Evolutionary conservation across 169 alveolate genomes (phyloP), one percentile per base, ranked within the genome.

Genomic region (Cryptosporidium sp.): DNA sequence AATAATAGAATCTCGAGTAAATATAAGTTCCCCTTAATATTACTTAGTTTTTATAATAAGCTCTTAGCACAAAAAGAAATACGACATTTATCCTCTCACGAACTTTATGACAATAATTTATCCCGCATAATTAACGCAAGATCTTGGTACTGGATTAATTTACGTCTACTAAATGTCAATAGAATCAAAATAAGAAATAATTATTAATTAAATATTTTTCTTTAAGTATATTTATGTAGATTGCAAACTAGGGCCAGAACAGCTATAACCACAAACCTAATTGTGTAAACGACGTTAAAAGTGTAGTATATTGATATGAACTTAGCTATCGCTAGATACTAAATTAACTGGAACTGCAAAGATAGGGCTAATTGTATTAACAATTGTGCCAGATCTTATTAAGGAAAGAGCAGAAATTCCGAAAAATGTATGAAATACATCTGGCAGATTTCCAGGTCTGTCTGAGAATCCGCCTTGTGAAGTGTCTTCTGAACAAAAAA

Each of bases 371-470:
- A 80, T 31, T 62, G 16, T n/a, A 35, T 51, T 33, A 16, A 43
- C 75, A 16, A 23, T 29, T 7, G 31, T 21, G 14, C 51, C 84
- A 59, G 50, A 48, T 50, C 85, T 93, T 91, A 95, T 94, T 70
- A 97, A 92, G 52, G 98, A 94, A 10, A 97, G 86, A 10, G 98
- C 99, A 35, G 99, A 97, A 3, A 97, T 86, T 29, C 98, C 99
- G 87, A 97, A 97, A 87, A 97, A 97, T 39, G 99, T 96, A 92
- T 97, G 99, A 89, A 97, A 97, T 21, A 97, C 98, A 84, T 97
- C 99, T 33, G 97, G 95, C 48, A 96, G 95, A 93, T 96, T 96
- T 41, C 97, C 99, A 31, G 99, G 99, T 70, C 98, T 94, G 92
- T 96, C 98, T 51, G 98, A 97, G 35, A 97, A 96, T 12, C 99